phyloP scores from a whole-genome alignment of 352 stramenopile genomes.

The Phytophthora uliginosa region DNA sequence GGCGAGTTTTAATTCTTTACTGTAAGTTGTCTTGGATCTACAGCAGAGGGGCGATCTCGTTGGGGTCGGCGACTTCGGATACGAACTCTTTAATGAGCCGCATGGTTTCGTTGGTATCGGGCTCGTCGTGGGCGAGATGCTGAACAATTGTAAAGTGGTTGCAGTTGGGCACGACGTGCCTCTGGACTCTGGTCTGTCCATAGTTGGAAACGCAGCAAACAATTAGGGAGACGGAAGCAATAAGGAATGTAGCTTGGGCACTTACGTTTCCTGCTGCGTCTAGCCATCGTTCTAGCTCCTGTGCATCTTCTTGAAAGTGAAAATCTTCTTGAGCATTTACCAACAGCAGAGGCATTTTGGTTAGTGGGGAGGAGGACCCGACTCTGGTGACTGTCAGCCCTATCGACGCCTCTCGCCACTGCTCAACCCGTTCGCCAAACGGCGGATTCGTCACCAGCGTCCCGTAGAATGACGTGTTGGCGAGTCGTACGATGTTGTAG shows the following conservation, averaged over 20 bases:
- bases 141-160: conserved; percentile 87
- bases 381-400: conserved; percentile 53
- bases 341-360: conserved; percentile 62
- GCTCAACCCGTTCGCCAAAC: conserved; percentile 74
- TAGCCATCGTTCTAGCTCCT: conserved; percentile 76
- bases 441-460: conserved; percentile 70
- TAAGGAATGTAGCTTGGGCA: neutral
- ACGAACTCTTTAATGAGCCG: conserved; percentile 60
- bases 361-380: conserved; percentile 49
- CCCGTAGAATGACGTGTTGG: conserved; percentile 80
- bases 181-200: conserved; percentile 46
- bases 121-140: conserved; percentile 50
- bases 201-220: neutral
- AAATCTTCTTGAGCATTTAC: conserved; percentile 83
- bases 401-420: conserved; percentile 81
- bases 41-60: conserved; percentile 3
- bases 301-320: conserved; percentile 81
- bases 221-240: conserved; percentile 10
- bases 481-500: conserved; percentile 88
- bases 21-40: conserved; percentile 3
- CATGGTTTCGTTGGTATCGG: conserved; percentile 53
- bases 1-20: neutral
- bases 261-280: conserved; percentile 62
- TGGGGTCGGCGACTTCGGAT: conserved; percentile 15
- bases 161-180: conserved; percentile 50